Percentiles rank a stretch among this genome's conserved stretches.
phyloP scores from a whole-genome alignment of 495 filamentous ascomycete genomes.

The Clohesyomyces aquaticus region DNA sequence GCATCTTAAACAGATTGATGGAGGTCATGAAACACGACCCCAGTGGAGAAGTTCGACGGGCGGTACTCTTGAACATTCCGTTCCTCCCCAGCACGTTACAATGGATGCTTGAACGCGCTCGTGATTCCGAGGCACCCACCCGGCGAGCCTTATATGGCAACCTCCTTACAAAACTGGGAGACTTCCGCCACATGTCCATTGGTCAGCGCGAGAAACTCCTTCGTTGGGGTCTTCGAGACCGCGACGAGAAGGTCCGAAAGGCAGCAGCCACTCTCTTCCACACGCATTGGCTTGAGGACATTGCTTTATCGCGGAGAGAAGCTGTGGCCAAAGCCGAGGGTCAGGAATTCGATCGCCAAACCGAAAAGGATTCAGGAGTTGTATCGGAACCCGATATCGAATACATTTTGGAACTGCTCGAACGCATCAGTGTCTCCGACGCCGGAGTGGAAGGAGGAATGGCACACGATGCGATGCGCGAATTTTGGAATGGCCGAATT shows the following conservation, averaged over 20 bases:
- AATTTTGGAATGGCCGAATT: conserved; percentile 92
- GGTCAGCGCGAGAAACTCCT: conserved; percentile 95
- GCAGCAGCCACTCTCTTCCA: conserved; percentile 88
- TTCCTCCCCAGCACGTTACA: conserved; percentile 81
- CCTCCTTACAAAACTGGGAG: conserved; percentile 84
- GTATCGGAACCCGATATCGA: conserved; percentile 68
- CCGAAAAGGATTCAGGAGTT: conserved; percentile 45
- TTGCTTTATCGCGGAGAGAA: no score
- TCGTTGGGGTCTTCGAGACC: conserved; percentile 91
- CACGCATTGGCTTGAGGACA: conserved; percentile 95
- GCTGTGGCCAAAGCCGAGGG: no score
- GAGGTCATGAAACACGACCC: conserved; percentile 93
- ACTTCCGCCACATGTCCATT: conserved; percentile 95
- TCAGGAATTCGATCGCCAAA: conserved; percentile 61
- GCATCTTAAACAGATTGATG: conserved; percentile 78
- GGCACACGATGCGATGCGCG: conserved; percentile 86
- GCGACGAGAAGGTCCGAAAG: conserved; percentile 92
- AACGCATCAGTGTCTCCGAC: conserved; percentile 90
- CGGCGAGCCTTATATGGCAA: conserved; percentile 85
- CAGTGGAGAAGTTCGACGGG: conserved; percentile 87
- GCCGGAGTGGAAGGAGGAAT: conserved; percentile 88
- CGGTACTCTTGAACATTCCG: conserved; percentile 84
- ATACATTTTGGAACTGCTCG: conserved; percentile 83
- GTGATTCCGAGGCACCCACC: conserved; percentile 83
- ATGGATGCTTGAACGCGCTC: conserved; percentile 86